Conservation (phyloP, 805 yeast species). For the Hanseniaspora valbyensis region DNA sequence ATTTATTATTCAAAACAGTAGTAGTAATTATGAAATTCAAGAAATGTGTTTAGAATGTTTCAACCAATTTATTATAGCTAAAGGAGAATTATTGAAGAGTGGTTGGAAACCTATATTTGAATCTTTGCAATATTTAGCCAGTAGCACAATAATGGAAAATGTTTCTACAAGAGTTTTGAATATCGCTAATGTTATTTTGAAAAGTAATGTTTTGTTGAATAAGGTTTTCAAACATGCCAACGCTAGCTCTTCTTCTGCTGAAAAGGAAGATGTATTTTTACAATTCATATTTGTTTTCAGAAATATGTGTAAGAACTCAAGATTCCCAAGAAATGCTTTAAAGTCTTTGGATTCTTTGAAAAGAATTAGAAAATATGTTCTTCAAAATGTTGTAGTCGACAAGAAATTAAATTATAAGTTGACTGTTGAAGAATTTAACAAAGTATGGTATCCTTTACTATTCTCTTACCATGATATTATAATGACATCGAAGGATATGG, state of each 20-base stretch:
- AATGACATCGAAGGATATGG: slow-evolving; percentile 88
- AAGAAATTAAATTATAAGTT: slow-evolving; percentile 21
- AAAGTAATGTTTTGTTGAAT: slow-evolving; percentile 11
- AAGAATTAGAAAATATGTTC: slow-evolving; percentile 42
- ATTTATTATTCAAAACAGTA: slow-evolving; percentile 52
- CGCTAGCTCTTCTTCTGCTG: neutral
- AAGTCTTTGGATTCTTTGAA: slow-evolving; percentile 69
- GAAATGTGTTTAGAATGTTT: slow-evolving; percentile 86
- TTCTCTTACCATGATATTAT: slow-evolving; percentile 77
- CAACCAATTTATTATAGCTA: slow-evolving; percentile 69
- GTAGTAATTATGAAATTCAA: slow-evolving; percentile 57
- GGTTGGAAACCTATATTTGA: slow-evolving; percentile 91
- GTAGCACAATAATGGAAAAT: slow-evolving; percentile 26
- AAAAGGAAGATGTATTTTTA: slow-evolving; percentile 52
- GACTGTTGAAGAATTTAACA: slow-evolving; percentile 38
- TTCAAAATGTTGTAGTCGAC: slow-evolving; percentile 23
- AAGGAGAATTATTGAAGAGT: slow-evolving; percentile 63
- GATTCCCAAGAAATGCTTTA: slow-evolving; percentile 68
- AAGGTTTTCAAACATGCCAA: slow-evolving; percentile 7
- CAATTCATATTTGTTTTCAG: slow-evolving; percentile 67
- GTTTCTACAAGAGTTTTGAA: slow-evolving; percentile 12
- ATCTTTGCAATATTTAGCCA: slow-evolving; percentile 65
- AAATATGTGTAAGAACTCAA: slow-evolving; percentile 71
- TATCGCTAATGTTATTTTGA: slow-evolving; percentile 9
- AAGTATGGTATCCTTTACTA: slow-evolving; percentile 78